Percentiles rank a stretch among this genome's conserved stretches.
phyloP scores from a whole-genome alignment of 139 green algal genomes.

The Chlamydomonas schloesseri region DNA sequence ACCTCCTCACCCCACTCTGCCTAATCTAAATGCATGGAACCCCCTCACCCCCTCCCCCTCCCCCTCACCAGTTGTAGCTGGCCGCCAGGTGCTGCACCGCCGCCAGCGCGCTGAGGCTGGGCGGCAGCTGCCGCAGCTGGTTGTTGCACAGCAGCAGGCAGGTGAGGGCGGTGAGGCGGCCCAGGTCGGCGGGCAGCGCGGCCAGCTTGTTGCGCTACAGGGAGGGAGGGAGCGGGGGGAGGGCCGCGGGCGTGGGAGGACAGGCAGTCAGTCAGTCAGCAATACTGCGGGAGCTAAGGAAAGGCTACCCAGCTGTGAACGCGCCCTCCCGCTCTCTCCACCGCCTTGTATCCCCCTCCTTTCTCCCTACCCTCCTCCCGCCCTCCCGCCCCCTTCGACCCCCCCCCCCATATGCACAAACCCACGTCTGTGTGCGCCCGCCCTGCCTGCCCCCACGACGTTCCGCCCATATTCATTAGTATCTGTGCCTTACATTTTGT shows the following conservation, averaged over 20 bases:
- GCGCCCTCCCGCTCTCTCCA: neutral
- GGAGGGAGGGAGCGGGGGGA: neutral
- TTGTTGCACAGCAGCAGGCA: constrained; percentile 33
- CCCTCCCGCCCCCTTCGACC: no score
- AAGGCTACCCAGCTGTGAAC: neutral
- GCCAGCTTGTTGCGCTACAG: constrained; percentile 20
- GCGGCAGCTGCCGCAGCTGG: constrained; percentile 18
- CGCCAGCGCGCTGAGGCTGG: neutral
- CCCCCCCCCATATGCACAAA: no score
- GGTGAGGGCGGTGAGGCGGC: neutral
- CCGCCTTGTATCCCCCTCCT: neutral
- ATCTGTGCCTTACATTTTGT: no score
- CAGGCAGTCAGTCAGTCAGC: no score
- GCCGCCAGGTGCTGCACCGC: neutral
- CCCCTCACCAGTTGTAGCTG: constrained; percentile 26
- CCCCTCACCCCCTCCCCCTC: no score
- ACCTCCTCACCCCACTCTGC: no score
- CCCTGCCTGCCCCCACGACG: no score
- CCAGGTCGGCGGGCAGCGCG: constrained; percentile 17
- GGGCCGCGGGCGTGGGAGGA: neutral
- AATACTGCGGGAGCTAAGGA: no score
- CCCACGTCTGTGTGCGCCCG: no score
- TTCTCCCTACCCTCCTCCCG: no score
- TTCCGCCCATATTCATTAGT: no score
- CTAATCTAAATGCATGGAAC: no score